Conservation (phyloP, 306 rosid genomes). For the Inga oerstediana region DNA sequence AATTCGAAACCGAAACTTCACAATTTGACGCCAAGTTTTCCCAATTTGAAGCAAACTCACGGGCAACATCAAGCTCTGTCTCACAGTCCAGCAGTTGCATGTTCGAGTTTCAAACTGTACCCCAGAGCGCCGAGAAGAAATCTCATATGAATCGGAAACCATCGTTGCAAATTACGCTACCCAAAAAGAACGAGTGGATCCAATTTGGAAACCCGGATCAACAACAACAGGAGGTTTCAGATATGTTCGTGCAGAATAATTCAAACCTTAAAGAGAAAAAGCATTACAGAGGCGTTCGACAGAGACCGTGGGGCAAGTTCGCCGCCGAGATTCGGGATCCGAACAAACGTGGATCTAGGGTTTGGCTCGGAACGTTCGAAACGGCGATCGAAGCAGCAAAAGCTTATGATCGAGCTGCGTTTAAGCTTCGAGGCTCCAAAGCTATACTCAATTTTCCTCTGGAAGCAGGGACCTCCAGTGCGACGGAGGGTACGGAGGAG, state of each 20-base stretch:
- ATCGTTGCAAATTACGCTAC: constrained; percentile 57
- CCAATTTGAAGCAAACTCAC: constrained; percentile 33
- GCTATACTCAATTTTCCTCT: constrained; percentile 86
- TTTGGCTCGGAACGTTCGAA: constrained; percentile 88
- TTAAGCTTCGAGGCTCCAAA: constrained; percentile 77
- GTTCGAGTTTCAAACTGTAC: constrained; percentile 25
- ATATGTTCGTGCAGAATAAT: background rate
- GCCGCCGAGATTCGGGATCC: constrained; percentile 94
- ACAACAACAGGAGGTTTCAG: constrained; percentile 16
- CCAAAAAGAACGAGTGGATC: constrained; percentile 69
- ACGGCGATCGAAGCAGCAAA: constrained; percentile 82
- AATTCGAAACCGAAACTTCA: constrained; percentile 2
- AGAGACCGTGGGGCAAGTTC: constrained; percentile 85
- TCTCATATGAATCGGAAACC: constrained; percentile 49
- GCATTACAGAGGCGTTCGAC: constrained; percentile 75
- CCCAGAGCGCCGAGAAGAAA: constrained; percentile 8
- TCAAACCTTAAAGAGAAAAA: constrained; percentile 27
- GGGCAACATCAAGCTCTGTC: background rate
- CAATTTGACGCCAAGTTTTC: background rate
- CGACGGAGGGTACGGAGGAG: background rate
- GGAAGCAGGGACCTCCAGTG: constrained; percentile 43
- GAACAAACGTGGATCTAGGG: constrained; percentile 71
- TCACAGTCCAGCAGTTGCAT: background rate
- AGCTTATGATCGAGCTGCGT: constrained; percentile 84
- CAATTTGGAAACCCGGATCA: constrained; percentile 43